Base-by-base conservation (phyloP, 164 flowering plant species). In the Amborella trichopoda region DNA sequence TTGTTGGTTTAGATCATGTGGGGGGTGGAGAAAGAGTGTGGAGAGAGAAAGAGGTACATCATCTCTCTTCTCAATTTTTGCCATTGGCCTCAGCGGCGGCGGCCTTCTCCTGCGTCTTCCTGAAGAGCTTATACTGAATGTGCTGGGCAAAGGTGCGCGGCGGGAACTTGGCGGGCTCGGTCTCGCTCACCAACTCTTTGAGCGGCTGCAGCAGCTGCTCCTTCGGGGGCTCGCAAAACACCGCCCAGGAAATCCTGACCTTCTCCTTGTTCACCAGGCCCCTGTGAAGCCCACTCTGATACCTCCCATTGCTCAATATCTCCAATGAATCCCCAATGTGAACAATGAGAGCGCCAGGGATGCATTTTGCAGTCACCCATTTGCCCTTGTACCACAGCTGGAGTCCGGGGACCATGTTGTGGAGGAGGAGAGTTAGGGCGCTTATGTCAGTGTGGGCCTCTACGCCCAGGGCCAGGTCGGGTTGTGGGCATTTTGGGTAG, bases 321-420 rank as follows among this genome's bases (percentile, higher is more conserved):
- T 86, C 96, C 2, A 86, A 22, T 3, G 94, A 81, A 70, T 90
- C 97, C 0, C 95, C 97, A 28, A 90, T 55, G 70, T 85, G 94
- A 76, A 90, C 63, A 63, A 86, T 69, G 27, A 90, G 75, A 25
- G 98, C 81, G 46, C 76, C 66, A 0, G 98, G 96, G 19, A 90
- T 85, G 25, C 93, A 83, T 53, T 81, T 81, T n/a, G 96, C 93
- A 0, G 93, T 86, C 14, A 90, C 72, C 98, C 98, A 90, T 21
- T 73, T 72, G 52, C 61, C 82, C 17, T 69, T 61, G 40, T 77
- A 72, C 63, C 68, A 71, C 21, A 81, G 63, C 38, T 90, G 97
- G 14, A 90, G 76, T 11, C 97, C 97, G 0, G 97, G 97, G 0
- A 90, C 97, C 91, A 81, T 86, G 87, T 90, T 90, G 78, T 81